phyloP scores from a whole-genome alignment of 1,139 yeast species.

The Protomyces arabidopsidicola region DNA sequence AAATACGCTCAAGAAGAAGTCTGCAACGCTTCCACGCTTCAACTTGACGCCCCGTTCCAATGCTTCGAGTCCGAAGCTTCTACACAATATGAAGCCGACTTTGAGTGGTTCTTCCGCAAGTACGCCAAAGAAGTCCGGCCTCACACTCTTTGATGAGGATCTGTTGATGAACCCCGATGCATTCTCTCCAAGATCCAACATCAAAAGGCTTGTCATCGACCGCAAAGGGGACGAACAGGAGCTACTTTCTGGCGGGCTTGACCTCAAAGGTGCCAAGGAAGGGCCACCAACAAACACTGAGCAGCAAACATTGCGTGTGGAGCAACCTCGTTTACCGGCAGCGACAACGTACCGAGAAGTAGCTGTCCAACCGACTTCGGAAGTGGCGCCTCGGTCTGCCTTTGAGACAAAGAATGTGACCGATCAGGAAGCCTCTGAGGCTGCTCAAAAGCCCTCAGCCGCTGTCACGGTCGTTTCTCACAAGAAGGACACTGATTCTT shows the following conservation, averaged over 20 bases:
- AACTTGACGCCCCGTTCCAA: slow-evolving; percentile 54
- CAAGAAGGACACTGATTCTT: slow-evolving; percentile 54
- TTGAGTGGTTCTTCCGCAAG: slow-evolving; percentile 17
- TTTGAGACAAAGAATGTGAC: neutral
- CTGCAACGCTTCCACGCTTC: slow-evolving; percentile 57
- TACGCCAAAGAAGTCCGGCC: slow-evolving; percentile 1
- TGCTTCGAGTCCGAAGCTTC: slow-evolving; percentile 23
- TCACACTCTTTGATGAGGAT: slow-evolving; percentile 44
- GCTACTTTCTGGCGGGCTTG: slow-evolving; percentile 33
- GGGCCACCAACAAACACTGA: slow-evolving; percentile 32
- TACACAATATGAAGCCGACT: neutral
- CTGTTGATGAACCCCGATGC: slow-evolving; percentile 69
- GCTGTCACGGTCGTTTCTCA: neutral
- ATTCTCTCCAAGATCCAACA: slow-evolving; percentile 59
- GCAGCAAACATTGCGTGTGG: neutral
- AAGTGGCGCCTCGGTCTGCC: neutral
- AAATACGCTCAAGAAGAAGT: slow-evolving; percentile 46
- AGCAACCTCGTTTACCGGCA: neutral
- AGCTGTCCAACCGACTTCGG: neutral
- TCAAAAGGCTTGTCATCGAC: slow-evolving; percentile 56
- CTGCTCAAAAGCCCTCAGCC: neutral
- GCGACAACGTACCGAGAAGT: neutral
- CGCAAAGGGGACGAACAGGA: slow-evolving; percentile 40
- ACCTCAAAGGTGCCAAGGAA: slow-evolving; percentile 30
- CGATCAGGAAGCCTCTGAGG: neutral